These are phyloP conservation scores for Mucor circinelloides DNA, from an alignment of 371 early-diverging fungal genomes.

Conservation along the genomic window DNA sequence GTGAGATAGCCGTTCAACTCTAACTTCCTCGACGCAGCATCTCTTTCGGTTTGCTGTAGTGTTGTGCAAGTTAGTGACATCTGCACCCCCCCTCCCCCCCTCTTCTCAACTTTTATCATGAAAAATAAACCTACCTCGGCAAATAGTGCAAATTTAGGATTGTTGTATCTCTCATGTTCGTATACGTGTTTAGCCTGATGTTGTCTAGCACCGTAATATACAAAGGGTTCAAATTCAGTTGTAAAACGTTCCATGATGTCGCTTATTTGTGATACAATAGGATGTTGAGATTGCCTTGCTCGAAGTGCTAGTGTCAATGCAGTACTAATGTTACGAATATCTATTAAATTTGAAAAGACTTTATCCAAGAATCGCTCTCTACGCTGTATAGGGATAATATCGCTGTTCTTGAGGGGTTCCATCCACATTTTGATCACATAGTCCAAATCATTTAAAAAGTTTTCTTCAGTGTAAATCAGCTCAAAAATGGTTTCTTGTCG, in stretches of 20 bases:
- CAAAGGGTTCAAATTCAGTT: conserved; percentile 73
- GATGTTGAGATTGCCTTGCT: conserved; percentile 72
- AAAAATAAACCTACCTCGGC: conserved; percentile 51
- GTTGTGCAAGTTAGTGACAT: not conserved
- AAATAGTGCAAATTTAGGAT: conserved; percentile 39
- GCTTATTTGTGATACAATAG: conserved; percentile 82
- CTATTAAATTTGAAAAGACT: conserved; percentile 83
- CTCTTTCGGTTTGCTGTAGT: conserved; percentile 62
- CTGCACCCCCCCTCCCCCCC: no score
- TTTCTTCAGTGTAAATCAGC: conserved; percentile 83
- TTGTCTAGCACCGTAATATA: conserved; percentile 88
- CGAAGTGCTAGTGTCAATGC: conserved; percentile 69
- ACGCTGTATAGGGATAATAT: conserved; percentile 65
- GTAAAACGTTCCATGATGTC: conserved; percentile 81
- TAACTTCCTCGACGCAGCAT: conserved; percentile 73
- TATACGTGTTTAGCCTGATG: conserved; percentile 65
- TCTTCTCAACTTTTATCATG: no score
- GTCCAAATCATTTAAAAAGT: conserved; percentile 75
- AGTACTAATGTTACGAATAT: conserved; percentile 73
- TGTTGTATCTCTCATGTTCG: conserved; percentile 37
- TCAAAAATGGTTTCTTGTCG: conserved; percentile 89
- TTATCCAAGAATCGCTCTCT: conserved; percentile 71
- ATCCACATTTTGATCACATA: conserved; percentile 65
- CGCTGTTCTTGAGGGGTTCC: conserved; percentile 65
- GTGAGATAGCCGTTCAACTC: conserved; percentile 74